phyloP scores from a whole-genome alignment of 257 asterid species.

The Nicotiana noctiflora region DNA sequence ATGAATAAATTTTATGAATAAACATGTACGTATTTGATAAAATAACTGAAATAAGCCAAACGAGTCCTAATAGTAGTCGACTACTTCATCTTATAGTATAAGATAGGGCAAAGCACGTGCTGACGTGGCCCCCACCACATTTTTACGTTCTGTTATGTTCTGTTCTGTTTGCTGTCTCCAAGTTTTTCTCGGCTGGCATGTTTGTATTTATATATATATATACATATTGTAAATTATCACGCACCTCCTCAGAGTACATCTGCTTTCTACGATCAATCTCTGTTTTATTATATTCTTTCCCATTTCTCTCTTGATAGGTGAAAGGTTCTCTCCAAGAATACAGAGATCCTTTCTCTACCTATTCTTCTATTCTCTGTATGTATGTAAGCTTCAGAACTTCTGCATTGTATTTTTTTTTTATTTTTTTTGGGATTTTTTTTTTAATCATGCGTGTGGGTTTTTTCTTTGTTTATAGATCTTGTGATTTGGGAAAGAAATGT shows the following conservation, averaged over 20 bases:
- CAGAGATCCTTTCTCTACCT: background rate
- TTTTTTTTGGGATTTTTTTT: background rate
- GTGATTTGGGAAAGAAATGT: slow-evolving; percentile 38
- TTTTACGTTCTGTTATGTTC: too few species aligned
- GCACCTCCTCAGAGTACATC: background rate
- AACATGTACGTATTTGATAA: too few species aligned
- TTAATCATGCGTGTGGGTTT: background rate
- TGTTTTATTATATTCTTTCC: background rate
- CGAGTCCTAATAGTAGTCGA: too few species aligned
- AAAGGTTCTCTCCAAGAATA: background rate
- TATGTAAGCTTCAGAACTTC: background rate
- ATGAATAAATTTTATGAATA: too few species aligned
- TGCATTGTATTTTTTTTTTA: background rate
- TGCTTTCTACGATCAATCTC: background rate
- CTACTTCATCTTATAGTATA: too few species aligned
- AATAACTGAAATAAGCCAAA: too few species aligned
- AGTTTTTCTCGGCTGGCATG: background rate
- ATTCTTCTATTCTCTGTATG: too few species aligned
- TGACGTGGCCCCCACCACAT: too few species aligned
- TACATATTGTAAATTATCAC: background rate
- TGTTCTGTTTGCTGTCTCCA: too few species aligned
- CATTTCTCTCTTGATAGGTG: too few species aligned
- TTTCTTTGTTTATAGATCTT: slow-evolving; percentile 30
- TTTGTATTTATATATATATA: background rate
- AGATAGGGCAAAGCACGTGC: too few species aligned